phyloP scores from a whole-genome alignment of 306 rosid species.

The Acacia confusa region DNA sequence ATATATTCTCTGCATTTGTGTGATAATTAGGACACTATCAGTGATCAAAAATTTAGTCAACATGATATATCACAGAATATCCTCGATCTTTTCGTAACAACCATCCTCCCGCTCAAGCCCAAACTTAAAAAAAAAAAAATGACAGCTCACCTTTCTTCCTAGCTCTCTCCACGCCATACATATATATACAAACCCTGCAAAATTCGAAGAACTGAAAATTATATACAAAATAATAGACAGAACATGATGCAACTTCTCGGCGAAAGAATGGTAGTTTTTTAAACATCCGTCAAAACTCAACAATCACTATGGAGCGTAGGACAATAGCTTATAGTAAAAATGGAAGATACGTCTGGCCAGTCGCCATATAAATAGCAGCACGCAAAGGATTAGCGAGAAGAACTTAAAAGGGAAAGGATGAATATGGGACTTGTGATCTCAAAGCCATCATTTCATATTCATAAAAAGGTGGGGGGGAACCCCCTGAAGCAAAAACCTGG shows the following conservation, averaged over 20 bases:
- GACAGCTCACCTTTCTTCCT: constrained; percentile 53
- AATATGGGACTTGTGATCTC: not conserved
- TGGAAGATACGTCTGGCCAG: constrained; percentile 7
- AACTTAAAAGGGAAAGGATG: not conserved
- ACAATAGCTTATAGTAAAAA: constrained; percentile 8
- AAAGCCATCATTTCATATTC: not conserved
- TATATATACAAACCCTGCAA: constrained; percentile 46
- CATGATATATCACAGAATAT: not conserved
- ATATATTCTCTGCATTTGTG: constrained; percentile 48
- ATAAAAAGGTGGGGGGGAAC: not conserved
- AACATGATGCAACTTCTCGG: not conserved
- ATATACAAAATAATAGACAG: not conserved
- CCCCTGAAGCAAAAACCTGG: constrained; percentile 12
- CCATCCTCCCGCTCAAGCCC: not conserved
- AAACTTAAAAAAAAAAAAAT: not conserved
- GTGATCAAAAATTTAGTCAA: not conserved
- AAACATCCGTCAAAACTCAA: not conserved
- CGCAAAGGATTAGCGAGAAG: not conserved
- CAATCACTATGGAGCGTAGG: not conserved
- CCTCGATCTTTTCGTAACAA: not conserved
- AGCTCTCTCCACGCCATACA: constrained; percentile 91
- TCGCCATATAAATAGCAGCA: not conserved
- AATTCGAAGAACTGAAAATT: constrained; percentile 23
- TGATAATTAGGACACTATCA: constrained; percentile 18
- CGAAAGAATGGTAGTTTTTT: constrained; percentile 12